A percentile compares a stretch with the other conserved stretches of the same genome.
phyloP scores from a whole-genome alignment of 2,329 filamentous ascomycete species.

The Diaporthe vexans region DNA sequence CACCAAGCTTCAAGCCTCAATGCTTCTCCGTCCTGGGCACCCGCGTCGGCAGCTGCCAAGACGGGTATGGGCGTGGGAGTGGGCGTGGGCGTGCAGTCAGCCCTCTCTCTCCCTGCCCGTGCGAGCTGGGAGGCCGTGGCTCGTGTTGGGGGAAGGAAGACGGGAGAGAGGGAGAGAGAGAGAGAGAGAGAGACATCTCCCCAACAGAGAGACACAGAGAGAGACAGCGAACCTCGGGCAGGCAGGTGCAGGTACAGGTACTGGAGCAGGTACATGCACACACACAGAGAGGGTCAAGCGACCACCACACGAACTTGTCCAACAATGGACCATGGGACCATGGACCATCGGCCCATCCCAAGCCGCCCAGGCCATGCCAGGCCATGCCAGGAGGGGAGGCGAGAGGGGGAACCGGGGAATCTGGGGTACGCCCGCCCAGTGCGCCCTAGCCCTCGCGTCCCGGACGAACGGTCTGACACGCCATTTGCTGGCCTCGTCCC shows the following conservation, averaged over 20 bases:
- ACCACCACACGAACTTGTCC: too few relatives aligned
- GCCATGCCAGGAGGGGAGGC: constrained; percentile 21
- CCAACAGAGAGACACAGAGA: too few relatives aligned
- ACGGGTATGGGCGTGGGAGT: too few relatives aligned
- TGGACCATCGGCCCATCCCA: constrained; percentile 16
- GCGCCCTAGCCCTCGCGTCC: constrained; percentile 32
- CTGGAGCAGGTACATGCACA: background rate
- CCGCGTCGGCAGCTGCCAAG: background rate
- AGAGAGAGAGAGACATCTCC: too few relatives aligned
- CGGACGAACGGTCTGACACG: constrained; percentile 40
- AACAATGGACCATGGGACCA: background rate
- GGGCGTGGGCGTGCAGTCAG: too few relatives aligned
- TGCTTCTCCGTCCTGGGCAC: constrained; percentile 4
- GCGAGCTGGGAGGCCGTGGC: too few relatives aligned
- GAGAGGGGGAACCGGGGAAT: background rate
- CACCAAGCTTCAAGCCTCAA: constrained; percentile 33
- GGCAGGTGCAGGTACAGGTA: background rate
- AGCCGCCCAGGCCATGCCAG: constrained; percentile 28
- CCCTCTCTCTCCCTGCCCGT: too few relatives aligned
- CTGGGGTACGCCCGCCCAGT: constrained; percentile 35
- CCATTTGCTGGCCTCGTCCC: constrained; percentile 15
- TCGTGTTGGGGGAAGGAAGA: too few relatives aligned
- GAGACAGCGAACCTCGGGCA: too few relatives aligned
- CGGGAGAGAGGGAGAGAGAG: too few relatives aligned
- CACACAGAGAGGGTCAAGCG: too few relatives aligned